phyloP scores from a whole-genome alignment of 2,329 filamentous ascomycete species.

The Biscogniauxia mediterranea region DNA sequence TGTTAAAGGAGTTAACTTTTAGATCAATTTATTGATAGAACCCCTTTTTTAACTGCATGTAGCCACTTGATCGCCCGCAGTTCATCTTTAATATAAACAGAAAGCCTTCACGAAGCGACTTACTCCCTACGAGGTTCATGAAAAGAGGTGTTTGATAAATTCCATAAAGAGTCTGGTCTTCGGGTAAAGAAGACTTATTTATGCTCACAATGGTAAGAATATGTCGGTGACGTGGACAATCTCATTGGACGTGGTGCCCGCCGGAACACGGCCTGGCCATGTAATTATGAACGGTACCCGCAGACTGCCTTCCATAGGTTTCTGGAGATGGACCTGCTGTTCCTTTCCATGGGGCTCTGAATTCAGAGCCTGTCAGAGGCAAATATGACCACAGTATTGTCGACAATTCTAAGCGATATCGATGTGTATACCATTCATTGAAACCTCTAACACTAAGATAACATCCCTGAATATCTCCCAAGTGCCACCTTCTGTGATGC shows the following conservation, averaged over 20 bases:
- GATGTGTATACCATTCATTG: constrained; percentile 37
- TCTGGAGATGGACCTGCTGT: constrained; percentile 36
- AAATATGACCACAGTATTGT: constrained; percentile 36
- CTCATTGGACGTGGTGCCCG: constrained; percentile 27
- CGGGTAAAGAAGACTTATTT: constrained; percentile 16
- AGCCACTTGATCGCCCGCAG: constrained; percentile 35
- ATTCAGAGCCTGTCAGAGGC: constrained; percentile 38
- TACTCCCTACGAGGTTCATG: constrained; percentile 15
- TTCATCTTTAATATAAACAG: constrained; percentile 37
- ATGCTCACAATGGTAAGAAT: constrained; percentile 33
- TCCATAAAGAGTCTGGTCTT: constrained; percentile 33
- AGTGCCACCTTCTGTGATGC: constrained; percentile 38
- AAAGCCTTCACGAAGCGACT: constrained; percentile 27
- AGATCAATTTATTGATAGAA: too few species aligned
- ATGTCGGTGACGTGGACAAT: constrained; percentile 36
- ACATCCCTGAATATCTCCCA: constrained; percentile 34
- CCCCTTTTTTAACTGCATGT: too few species aligned
- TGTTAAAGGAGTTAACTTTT: too few species aligned
- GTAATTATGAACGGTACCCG: constrained; percentile 36
- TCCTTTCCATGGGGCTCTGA: constrained; percentile 31
- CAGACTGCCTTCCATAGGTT: constrained; percentile 37
- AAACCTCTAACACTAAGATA: constrained; percentile 37
- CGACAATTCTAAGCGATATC: constrained; percentile 27
- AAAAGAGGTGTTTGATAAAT: constrained; percentile 31
- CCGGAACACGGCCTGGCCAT: constrained; percentile 33